Evolutionary conservation across 2,329 filamentous ascomycete genomes (phyloP), one percentile per base, ranked within the genome.

Genomic region (Epichloe festucae): DNA sequence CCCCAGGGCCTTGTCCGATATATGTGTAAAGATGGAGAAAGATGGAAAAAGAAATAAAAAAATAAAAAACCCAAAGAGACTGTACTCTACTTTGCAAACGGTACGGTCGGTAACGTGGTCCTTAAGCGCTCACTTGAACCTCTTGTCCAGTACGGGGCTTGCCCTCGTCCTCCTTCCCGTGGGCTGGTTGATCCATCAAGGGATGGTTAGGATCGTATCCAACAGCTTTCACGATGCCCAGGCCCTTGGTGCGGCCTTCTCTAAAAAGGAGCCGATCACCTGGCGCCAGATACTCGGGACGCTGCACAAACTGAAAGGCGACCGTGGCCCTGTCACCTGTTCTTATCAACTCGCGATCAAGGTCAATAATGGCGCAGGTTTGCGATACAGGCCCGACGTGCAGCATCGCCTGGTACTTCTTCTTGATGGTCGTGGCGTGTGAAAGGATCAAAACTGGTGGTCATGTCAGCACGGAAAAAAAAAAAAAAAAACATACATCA

Each of bases 351-450:
- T 87, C 86, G n/a, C 91, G 83, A 65, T 98, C 93, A 58, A 98
- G 93, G 63, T 96, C 93, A 62, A 98, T 95, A 63, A 98, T 96
- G 11, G 89, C 84, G 63, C 93, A 98, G 0, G 93, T 98, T 70
- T 98, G 93, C 41, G 86, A 89, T 43, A 98, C 87, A 0, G 93
- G 87, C 0, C 93, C 93, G 4, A 98, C 90, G 61, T 98, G 93
- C 21, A 98, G 77, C 90, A 97, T 98, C 0, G 93, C 93, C 71
- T 98, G 93, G 59, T 98, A 98, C 61, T 89, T 91, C 0, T 84
- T 89, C 68, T 95, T 93, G 67, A 98, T 98, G 43, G 93, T 98
- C 0, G 93, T 98, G 0, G 91, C 89, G 62, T 98, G 93, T 4
- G 87, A 94, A 6, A 98, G 76, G 58, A 98, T 97, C 21, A 98